Conservation (phyloP, 768 basidiomycete genomes). For the Boletellus emodensis region DNA sequence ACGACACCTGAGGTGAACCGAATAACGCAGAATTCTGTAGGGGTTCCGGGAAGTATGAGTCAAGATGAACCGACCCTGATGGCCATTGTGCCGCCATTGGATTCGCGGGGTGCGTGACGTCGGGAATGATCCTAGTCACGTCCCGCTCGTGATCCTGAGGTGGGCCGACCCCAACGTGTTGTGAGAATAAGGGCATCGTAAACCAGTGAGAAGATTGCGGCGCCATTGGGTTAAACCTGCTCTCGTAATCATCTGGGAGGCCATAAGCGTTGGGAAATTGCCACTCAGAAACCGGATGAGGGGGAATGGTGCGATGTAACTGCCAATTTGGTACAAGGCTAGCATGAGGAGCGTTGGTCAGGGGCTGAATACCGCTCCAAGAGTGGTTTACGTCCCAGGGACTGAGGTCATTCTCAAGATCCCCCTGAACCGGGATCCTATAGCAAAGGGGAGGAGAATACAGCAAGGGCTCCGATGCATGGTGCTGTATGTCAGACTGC, state of each 20-base stretch:
- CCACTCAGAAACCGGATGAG: slow-evolving; percentile 3
- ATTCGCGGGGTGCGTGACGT: neutral
- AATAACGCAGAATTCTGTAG: neutral
- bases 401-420: neutral
- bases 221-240: neutral
- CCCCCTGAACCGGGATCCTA: neutral
- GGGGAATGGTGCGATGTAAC: neutral
- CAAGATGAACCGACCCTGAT: neutral
- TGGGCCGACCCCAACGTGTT: neutral
- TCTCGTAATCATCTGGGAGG: slow-evolving; percentile 3
- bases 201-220: slow-evolving; percentile 1
- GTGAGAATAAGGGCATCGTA: slow-evolving; percentile 1
- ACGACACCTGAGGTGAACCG: neutral
- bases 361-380: slow-evolving; percentile 1
- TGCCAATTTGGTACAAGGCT: slow-evolving; percentile 1
- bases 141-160: slow-evolving; percentile 2
- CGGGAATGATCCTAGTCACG: neutral
- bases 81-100: slow-evolving; percentile 3
- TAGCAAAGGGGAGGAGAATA: neutral
- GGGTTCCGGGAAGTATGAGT: neutral
- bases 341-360: neutral
- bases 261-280: slow-evolving; percentile 1
- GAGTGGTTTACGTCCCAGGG: slow-evolving; percentile 1
- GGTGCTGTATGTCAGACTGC: neutral
- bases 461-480: neutral